These are phyloP conservation scores for Gaultheria prostrata DNA, from an alignment of 148 eudicot genomes.

Conservation along the genomic window DNA sequence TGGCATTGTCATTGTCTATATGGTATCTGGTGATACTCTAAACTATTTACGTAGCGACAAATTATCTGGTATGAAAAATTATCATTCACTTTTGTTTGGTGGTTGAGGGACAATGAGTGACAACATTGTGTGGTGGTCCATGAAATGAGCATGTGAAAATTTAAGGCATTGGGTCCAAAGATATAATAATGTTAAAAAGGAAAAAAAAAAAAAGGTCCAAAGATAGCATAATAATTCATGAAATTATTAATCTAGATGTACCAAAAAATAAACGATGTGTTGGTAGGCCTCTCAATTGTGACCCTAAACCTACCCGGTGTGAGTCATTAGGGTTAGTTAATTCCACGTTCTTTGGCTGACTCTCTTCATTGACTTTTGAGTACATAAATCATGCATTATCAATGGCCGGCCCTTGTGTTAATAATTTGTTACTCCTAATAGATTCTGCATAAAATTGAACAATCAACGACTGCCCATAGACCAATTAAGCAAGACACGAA, in stretches of 20 bases:
- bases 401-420: neutral
- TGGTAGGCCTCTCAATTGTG: neutral
- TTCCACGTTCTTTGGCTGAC: neutral
- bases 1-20: no score
- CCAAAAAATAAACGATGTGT: neutral
- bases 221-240: neutral
- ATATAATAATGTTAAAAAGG: no score
- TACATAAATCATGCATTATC: neutral
- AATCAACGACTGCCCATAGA: no score
- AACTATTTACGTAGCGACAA: no score
- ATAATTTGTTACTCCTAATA: no score
- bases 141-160: neutral
- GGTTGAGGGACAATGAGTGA: no score
- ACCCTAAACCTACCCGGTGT: neutral
- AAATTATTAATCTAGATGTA: neutral
- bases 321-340: neutral
- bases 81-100: no score
- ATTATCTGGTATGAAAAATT: no score
- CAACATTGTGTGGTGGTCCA: neutral
- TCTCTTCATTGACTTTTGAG: neutral
- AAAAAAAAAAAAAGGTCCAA: neutral
- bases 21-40: no score
- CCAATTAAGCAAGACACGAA: no score
- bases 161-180: neutral
- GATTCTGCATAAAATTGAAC: no score